Conservation (phyloP, 768 basidiomycete genomes). For the Calvatia gigantea region DNA sequence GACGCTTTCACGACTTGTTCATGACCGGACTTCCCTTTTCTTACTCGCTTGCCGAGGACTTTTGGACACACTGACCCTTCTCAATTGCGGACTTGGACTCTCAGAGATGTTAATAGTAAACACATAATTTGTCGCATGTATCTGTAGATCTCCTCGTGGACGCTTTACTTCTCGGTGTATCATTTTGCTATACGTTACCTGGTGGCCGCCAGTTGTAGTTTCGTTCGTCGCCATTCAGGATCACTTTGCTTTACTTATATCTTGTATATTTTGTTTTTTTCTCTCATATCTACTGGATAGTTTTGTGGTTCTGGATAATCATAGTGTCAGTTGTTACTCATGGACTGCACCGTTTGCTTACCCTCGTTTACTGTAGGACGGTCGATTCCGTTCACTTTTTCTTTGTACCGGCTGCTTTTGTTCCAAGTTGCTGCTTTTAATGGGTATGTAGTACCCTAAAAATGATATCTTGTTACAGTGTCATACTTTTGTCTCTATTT, state of each 20-base stretch:
- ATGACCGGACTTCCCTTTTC: slow-evolving; percentile 5
- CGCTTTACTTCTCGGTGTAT: slow-evolving; percentile 12
- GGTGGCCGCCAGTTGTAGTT: not conserved
- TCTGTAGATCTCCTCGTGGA: slow-evolving; percentile 11
- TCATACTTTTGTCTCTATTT: too few species aligned
- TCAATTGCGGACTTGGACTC: slow-evolving; percentile 4
- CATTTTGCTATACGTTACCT: slow-evolving; percentile 5
- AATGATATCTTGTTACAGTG: too few species aligned
- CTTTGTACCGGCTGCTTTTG: not conserved
- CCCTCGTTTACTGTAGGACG: not conserved
- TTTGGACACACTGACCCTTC: slow-evolving; percentile 1
- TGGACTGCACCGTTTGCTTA: not conserved
- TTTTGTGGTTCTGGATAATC: slow-evolving; percentile 7
- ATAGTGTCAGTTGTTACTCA: not conserved
- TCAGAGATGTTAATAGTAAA: slow-evolving; percentile 11
- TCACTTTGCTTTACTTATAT: slow-evolving; percentile 9
- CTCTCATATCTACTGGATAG: slow-evolving; percentile 11
- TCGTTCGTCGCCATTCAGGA: slow-evolving; percentile 3
- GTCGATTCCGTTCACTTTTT: not conserved
- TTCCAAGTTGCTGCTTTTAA: not conserved
- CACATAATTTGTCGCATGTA: slow-evolving; percentile 13
- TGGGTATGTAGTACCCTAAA: not conserved
- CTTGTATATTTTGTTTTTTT: slow-evolving; percentile 4
- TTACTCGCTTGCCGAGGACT: slow-evolving; percentile 6
- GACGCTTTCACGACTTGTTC: slow-evolving; percentile 8